These are phyloP conservation scores for Punica granatum DNA, from an alignment of 345 rosid genomes.

Conservation along the genomic window DNA sequence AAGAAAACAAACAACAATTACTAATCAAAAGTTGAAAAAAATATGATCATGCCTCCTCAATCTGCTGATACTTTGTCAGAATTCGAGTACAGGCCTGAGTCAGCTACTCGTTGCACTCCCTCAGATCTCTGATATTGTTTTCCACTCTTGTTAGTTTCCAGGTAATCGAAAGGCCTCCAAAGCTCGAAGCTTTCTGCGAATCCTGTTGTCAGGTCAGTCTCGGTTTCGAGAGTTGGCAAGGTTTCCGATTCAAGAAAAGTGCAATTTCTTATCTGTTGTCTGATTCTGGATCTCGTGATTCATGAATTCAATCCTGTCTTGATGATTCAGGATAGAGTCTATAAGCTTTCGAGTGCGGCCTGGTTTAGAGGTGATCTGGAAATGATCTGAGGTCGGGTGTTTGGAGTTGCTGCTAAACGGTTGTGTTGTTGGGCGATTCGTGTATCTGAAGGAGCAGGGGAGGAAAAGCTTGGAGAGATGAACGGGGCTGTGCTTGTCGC, in stretches of 20 bases:
- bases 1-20: not conserved
- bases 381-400: slow-evolving; percentile 1
- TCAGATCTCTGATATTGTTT: not conserved
- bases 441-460: not conserved
- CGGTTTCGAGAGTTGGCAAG: not conserved
- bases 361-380: not conserved
- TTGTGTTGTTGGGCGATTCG: not conserved
- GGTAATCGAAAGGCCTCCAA: not conserved
- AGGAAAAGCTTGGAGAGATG: slow-evolving; percentile 13
- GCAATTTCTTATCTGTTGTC: not conserved
- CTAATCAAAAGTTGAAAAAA: not conserved
- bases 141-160: not conserved
- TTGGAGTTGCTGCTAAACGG: not conserved
- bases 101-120: not conserved
- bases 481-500: slow-evolving; percentile 34
- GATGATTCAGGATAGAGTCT: not conserved
- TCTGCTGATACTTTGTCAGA: no score
- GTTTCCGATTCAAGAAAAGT: not conserved
- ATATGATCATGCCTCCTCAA: no score
- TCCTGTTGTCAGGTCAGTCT: not conserved
- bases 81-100: no score
- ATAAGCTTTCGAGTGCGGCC: no score
- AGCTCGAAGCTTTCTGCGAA: not conserved
- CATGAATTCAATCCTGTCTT: not conserved
- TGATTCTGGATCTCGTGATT: not conserved